Evolutionary conservation across 306 rosid genomes (phyloP).

Genomic region (Quercus glauca): DNA sequence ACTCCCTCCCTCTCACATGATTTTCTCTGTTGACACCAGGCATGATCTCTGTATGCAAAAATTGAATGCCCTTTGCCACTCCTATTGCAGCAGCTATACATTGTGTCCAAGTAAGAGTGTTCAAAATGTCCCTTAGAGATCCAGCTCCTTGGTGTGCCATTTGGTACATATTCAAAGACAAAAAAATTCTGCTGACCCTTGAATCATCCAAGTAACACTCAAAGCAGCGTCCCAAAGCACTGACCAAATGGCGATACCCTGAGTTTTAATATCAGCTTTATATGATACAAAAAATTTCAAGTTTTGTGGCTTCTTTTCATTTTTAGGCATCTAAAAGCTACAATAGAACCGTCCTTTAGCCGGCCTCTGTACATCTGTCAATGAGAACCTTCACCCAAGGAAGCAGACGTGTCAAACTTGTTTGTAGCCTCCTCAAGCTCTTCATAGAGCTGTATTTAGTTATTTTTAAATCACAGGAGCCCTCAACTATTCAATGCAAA

Average conservation of each 20-base stretch:
- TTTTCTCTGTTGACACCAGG: too few species aligned
- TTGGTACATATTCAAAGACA: conserved; percentile 71
- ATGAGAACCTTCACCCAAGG: conserved; percentile 70
- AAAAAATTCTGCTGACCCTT: conserved; percentile 77
- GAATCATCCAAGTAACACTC: conserved; percentile 87
- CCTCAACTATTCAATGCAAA: background rate
- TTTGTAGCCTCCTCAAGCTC: conserved; percentile 84
- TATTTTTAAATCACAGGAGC: too few species aligned
- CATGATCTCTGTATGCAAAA: too few species aligned
- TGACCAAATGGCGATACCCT: conserved; percentile 76
- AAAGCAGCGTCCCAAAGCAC: conserved; percentile 91
- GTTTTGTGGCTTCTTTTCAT: conserved; percentile 58
- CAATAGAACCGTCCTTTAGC: conserved; percentile 67
- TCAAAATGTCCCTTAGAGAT: conserved; percentile 33
- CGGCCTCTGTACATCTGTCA: conserved; percentile 89
- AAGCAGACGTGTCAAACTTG: conserved; percentile 62
- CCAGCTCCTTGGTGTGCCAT: conserved; percentile 87
- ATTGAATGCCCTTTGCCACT: too few species aligned
- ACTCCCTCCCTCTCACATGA: too few species aligned
- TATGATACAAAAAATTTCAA: conserved; percentile 53
- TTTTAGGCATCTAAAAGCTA: conserved; percentile 69
- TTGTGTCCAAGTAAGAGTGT: too few species aligned
- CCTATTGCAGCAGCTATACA: too few species aligned
- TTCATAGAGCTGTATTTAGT: conserved; percentile 23
- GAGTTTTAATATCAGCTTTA: conserved; percentile 76